Evolutionary conservation across 2,329 filamentous ascomycete species (phyloP), one percentile per base, ranked within the genome.

Genomic region (Fusarium sambucinum): DNA sequence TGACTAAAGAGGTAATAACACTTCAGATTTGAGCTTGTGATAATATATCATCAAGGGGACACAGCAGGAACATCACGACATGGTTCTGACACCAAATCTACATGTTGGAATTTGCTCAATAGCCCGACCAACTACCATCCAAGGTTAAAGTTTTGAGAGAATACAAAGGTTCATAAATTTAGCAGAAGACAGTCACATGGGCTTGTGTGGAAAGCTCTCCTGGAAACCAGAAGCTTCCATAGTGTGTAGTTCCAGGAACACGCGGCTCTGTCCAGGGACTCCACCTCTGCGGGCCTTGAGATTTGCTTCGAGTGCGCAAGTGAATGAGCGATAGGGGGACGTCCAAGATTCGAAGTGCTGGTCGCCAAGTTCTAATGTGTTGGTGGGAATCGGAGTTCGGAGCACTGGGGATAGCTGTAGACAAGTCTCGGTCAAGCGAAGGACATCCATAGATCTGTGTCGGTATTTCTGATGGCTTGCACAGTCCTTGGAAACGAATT

Each of bases 71-170:
- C 7, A 7, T 19, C n/a, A 13, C n/a, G 11, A 19, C 27, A 27
- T 27, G 8, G 27, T 27, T 27, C 27, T 27, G 27, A 27, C 27
- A 27, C 27, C 27, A 27, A 27, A 27, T 27, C 8, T 27, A 27
- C 27, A 9, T 27, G 27, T 9, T 27, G 6, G 27, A 9, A 37
- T 8, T 12, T 7, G n/a, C 35, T 19, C 11, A 19, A 13, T 6
- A 12, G 4, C 35, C 35, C 3, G 16, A 4, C n/a, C n/a, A 7
- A 4, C n/a, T 19, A 1, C n/a, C n/a, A 7, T 13, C 2, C 17
- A 37, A 19, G 33, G 11, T 12, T n/a, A 37, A 4, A 6, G 3
- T 5, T 4, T 19, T 12, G n/a, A 7, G n/a, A 37, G 5, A 37
- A 37, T 37, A 2, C 3, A 19, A 19, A 37, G 11, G 2, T 10